Conservation (phyloP, 2,329 filamentous ascomycete genomes). For the Boeremia lycopersici region DNA sequence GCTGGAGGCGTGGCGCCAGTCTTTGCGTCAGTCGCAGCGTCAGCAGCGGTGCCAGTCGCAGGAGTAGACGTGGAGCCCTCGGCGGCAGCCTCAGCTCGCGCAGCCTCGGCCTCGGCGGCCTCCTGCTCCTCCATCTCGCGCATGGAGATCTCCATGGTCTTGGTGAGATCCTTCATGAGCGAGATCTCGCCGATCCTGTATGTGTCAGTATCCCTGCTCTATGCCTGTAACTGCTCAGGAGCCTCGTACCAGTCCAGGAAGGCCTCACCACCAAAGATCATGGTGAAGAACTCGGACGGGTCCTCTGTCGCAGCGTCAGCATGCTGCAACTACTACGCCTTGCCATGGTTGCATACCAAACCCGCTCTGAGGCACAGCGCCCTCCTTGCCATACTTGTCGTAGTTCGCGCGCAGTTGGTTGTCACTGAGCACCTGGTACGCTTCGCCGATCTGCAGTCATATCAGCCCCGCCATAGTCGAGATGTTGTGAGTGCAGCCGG, state of each 20-base stretch:
- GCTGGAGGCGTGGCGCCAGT: constrained; percentile 15
- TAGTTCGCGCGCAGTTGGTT: constrained; percentile 86
- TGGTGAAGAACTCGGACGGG: constrained; percentile 95
- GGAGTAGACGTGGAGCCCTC: constrained; percentile 28
- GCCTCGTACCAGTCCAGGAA: constrained; percentile 77
- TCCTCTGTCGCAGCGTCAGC: constrained; percentile 64
- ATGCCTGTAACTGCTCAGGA: background rate
- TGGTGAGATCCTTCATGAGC: constrained; percentile 96
- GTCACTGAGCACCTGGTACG: constrained; percentile 84
- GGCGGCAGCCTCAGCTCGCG: constrained; percentile 44
- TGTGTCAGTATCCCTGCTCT: constrained; percentile 12
- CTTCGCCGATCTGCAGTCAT: constrained; percentile 65
- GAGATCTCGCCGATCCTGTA: constrained; percentile 90
- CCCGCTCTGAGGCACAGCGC: constrained; percentile 85
- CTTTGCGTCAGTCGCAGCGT: constrained; percentile 18
- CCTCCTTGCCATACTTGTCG: constrained; percentile 96
- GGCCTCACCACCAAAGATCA: constrained; percentile 96
- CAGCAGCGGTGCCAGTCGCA: constrained; percentile 18
- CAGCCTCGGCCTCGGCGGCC: constrained; percentile 59
- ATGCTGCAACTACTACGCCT: constrained; percentile 12
- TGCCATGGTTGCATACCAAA: constrained; percentile 65
- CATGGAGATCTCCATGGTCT: constrained; percentile 98
- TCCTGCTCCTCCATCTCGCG: constrained; percentile 75
- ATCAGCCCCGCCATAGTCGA: constrained; percentile 31
- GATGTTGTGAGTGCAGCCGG: constrained; percentile 1